A percentile compares a stretch with the other conserved stretches of the same genome.
phyloP scores from a whole-genome alignment of 306 rosid genomes.

The Cajanus cajan region DNA sequence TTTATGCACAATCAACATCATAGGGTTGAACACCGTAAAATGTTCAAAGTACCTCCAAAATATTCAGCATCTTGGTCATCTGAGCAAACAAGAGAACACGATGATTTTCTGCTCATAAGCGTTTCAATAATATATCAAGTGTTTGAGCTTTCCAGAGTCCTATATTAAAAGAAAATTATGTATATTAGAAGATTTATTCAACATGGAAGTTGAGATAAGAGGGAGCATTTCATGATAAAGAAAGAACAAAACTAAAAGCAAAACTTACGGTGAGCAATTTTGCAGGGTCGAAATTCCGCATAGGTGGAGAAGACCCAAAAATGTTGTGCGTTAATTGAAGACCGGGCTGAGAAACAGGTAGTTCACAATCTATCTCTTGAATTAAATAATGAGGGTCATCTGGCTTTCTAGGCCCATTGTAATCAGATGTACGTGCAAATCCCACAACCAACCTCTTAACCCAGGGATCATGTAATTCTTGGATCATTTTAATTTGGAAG shows the following conservation, averaged over 20 bases:
- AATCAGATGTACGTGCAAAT: constrained; percentile 90
- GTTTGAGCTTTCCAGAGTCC: constrained; percentile 99
- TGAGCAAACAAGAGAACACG: constrained; percentile 98
- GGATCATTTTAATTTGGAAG: constrained; percentile 70
- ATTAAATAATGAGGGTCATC: constrained; percentile 69
- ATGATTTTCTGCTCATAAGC: constrained; percentile 85
- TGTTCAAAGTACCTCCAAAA: constrained; percentile 76
- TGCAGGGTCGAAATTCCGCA: constrained; percentile 95
- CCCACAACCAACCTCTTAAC: constrained; percentile 85
- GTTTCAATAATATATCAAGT: constrained; percentile 95
- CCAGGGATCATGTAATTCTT: constrained; percentile 90
- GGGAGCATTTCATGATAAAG: background rate
- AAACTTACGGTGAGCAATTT: constrained; percentile 88
- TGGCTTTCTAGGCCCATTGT: constrained; percentile 89
- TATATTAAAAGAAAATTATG: constrained; percentile 30
- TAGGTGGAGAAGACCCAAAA: constrained; percentile 95
- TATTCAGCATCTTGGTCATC: constrained; percentile 98
- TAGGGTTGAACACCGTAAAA: constrained; percentile 25
- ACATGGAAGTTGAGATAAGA: background rate
- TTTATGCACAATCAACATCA: background rate
- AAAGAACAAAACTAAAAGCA: constrained; percentile 16
- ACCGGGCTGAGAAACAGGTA: constrained; percentile 78
- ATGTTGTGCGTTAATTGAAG: constrained; percentile 80
- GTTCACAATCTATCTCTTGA: constrained; percentile 82
- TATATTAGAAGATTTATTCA: constrained; percentile 13